These are phyloP conservation scores for Penicillium sumatraense DNA, from an alignment of 2,329 filamentous ascomycete species.

Conservation along the genomic window DNA sequence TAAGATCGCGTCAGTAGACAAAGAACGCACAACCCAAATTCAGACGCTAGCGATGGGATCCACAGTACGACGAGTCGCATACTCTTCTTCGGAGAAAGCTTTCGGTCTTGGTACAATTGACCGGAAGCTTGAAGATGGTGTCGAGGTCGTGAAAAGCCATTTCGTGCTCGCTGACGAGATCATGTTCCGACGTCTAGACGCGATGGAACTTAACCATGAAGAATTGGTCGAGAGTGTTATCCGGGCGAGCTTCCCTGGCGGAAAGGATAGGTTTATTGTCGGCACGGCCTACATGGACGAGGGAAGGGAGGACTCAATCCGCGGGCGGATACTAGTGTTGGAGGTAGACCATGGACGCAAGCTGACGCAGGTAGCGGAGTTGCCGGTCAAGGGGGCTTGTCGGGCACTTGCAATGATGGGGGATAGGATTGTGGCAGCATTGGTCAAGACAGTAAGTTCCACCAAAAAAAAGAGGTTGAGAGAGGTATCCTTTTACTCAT, in stretches of 20 bases:
- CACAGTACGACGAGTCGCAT: conserved; percentile 84
- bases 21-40: conserved; percentile 84
- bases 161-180: conserved; percentile 92
- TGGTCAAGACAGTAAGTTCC: conserved; percentile 78
- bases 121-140: conserved; percentile 69
- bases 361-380: conserved; percentile 72
- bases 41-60: conserved; percentile 77
- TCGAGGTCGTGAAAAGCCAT: conserved; percentile 77
- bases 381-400: conserved; percentile 77
- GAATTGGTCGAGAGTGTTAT: conserved; percentile 88
- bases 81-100: conserved; percentile 75
- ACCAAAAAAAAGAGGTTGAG: background rate
- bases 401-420: conserved; percentile 75
- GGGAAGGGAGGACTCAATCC: conserved; percentile 59
- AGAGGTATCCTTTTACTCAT: conserved; percentile 16
- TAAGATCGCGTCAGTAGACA: conserved; percentile 80
- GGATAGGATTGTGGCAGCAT: conserved; percentile 78
- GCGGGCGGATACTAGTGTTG: conserved; percentile 81
- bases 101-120: conserved; percentile 89
- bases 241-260: conserved; percentile 71
- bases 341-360: conserved; percentile 74
- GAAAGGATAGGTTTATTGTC: conserved; percentile 80
- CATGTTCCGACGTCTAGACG: conserved; percentile 77
- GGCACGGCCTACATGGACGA: conserved; percentile 80
- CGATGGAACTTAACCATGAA: conserved; percentile 65